Evolutionary conservation across 129 eudicot species (phyloP).

Genomic region (Apium graveolens): DNA sequence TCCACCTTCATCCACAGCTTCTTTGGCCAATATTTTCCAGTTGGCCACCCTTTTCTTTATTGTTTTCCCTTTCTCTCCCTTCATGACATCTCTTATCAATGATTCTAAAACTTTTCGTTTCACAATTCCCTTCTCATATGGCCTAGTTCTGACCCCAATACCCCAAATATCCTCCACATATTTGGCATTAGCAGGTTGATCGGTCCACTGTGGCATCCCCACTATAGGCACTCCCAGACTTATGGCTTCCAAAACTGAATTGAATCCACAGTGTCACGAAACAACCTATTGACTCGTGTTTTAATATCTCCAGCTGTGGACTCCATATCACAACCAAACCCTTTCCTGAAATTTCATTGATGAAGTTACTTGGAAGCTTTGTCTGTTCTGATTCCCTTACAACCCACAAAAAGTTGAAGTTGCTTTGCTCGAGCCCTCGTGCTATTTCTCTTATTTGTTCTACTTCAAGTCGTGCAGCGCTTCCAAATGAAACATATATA

Average conservation of each 20-base stretch:
- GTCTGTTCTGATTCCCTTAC: not conserved
- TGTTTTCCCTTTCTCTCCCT: conserved; percentile 1
- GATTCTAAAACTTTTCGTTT: not conserved
- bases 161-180: conserved; percentile 16
- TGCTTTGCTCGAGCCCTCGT: not conserved
- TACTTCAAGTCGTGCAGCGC: not conserved
- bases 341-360: not conserved
- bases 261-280: conserved; percentile 17
- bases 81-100: conserved; percentile 9
- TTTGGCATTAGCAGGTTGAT: conserved; percentile 10
- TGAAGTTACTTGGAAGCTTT: conserved; percentile 5
- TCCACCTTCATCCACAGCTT: conserved; percentile 11
- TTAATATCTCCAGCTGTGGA: conserved; percentile 11
- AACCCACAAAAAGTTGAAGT: conserved; percentile 7
- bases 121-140: conserved; percentile 12
- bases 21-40: conserved; percentile 6
- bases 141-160: conserved; percentile 3
- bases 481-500: conserved; percentile 7
- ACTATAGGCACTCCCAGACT: conserved; percentile 15
- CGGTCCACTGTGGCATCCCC: conserved; percentile 15
- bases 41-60: not conserved
- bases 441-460: conserved; percentile 11
- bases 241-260: conserved; percentile 12
- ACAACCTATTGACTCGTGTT: conserved; percentile 6
- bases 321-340: conserved; percentile 17